A percentile compares a stretch with the other conserved stretches of the same genome.
These are phyloP conservation scores for Cladosporium sp. DNA, from an alignment of 2,329 filamentous ascomycete genomes.

Conservation along the genomic window DNA sequence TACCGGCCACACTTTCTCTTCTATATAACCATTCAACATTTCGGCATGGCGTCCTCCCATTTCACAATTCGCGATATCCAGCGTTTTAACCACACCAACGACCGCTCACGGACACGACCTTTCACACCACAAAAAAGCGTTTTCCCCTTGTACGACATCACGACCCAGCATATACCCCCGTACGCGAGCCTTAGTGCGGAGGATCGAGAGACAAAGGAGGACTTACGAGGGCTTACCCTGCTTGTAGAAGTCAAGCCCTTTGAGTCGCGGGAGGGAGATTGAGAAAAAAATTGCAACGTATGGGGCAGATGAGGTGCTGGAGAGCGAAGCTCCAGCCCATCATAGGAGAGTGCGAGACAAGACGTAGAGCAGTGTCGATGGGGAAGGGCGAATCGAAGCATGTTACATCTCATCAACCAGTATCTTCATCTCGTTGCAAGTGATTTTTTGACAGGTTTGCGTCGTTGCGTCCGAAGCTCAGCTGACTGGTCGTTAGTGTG, in stretches of 20 bases:
- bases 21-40: constrained; percentile 15
- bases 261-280: constrained; percentile 11
- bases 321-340: constrained; percentile 9
- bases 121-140: constrained; percentile 21
- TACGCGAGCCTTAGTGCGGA: constrained; percentile 13
- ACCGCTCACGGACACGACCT: constrained; percentile 26
- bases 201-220: constrained; percentile 13
- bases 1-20: constrained; percentile 14
- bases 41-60: constrained; percentile 14
- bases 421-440: too few relatives aligned
- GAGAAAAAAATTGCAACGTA: constrained; percentile 12
- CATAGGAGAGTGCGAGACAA: constrained; percentile 11
- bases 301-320: constrained; percentile 11
- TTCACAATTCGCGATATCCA: constrained; percentile 9
- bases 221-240: constrained; percentile 10
- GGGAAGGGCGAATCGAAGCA: constrained; percentile 12
- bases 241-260: constrained; percentile 13
- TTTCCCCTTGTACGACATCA: constrained; percentile 15
- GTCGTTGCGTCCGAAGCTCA: too few relatives aligned
- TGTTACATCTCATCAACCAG: background rate
- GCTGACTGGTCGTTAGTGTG: too few relatives aligned
- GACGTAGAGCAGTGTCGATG: constrained; percentile 13
- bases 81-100: constrained; percentile 16
- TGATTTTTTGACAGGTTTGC: too few relatives aligned
- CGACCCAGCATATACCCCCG: constrained; percentile 17